Percentiles rank a stretch among this genome's conserved stretches.
phyloP scores from a whole-genome alignment of 2,329 filamentous ascomycete species.

The Ophiostoma piceae region DNA sequence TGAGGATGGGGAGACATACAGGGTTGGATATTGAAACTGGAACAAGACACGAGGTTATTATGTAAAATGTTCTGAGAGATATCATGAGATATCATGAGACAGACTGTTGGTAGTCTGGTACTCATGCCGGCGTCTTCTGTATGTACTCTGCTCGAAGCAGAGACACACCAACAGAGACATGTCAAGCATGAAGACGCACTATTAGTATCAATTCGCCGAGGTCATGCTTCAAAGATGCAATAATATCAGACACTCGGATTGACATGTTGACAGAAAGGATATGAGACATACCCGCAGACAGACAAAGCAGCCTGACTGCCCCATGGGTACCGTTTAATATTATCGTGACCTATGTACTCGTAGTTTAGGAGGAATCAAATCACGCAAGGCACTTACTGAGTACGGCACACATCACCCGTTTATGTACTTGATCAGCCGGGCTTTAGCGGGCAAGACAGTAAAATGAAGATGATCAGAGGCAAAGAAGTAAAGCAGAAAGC shows the following conservation, averaged over 20 bases:
- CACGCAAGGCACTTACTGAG: neutral
- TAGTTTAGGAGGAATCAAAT: neutral
- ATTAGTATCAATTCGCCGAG: neutral
- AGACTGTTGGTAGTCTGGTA: too few species aligned
- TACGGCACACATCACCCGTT: too few species aligned
- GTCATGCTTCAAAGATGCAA: neutral
- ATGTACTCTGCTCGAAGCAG: neutral
- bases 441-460: neutral
- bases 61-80: neutral
- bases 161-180: neutral
- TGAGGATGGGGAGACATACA: neutral
- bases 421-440: neutral
- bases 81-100: neutral
- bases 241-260: too few species aligned
- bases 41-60: neutral
- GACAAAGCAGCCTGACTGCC: too few species aligned
- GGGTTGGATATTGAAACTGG: neutral
- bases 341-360: too few species aligned
- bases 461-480: neutral
- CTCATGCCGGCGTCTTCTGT: too few species aligned
- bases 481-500: neutral
- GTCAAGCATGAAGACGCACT: neutral
- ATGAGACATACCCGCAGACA: too few species aligned
- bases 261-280: too few species aligned
- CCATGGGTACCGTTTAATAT: too few species aligned